Base-by-base conservation (phyloP, 140 eudicot species). In the Oenanthe javanica region DNA sequence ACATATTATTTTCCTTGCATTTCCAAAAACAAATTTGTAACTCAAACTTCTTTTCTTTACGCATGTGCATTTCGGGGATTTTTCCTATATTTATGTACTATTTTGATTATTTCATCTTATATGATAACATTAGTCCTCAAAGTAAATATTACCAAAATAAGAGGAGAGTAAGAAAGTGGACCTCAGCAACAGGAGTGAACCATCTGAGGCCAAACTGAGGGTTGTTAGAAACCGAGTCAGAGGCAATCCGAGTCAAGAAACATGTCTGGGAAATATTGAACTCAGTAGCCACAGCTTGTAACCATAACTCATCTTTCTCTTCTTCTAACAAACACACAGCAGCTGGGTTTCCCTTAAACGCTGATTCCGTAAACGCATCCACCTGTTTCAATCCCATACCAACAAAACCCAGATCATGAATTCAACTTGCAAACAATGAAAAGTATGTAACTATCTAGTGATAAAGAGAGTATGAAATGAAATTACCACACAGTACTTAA, bases 141-240 rank as follows among this genome's bases (percentile, higher is more conserved):
- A n/a, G n/a, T n/a, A n/a, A n/a, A n/a, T n/a, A n/a, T n/a, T n/a
- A n/a, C n/a, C n/a, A 72, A 1, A 21, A 43, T 52, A 72, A 8
- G 12, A 48, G 3, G 40, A 46, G 12, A n/a, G 50, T 3, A 2
- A 45, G 19, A 25, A 16, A 38, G 23, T 15, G 19, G 43, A n/a
- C n/a, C n/a, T n/a, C n/a, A 90, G 87, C 86, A 51, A 87, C 94
- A 78, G 98, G 93, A 42, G 98, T 91, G 86, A 93, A 93, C 98
- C 98, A 93, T 80, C 98, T 87, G 78, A 93, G 90, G 27, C 77
- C 79, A 67, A 91, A 93, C 66, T 83, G 86, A 66, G 96, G 91
- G 73, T 51, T 81, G 6, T 38, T 4, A 46, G 57, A 73, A 18
- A 19, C 76, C 2, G 75, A 79, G 43, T 57, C 81, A 15, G 86